These are phyloP conservation scores for Chionographis japonica DNA, from an alignment of 106 monocot species.

Conservation along the genomic window DNA sequence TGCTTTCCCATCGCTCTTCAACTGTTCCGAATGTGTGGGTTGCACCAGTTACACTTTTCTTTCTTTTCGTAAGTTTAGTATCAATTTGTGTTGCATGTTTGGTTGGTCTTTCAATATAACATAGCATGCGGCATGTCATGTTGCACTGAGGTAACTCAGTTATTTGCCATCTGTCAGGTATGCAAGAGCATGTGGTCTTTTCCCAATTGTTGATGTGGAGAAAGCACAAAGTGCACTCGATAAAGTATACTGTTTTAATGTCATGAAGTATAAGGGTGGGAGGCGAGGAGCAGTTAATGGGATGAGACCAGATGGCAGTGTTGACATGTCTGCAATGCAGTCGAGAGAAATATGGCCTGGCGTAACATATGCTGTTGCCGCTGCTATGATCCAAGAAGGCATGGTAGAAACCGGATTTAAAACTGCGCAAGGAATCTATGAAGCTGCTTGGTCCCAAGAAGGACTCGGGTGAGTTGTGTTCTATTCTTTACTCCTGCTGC, in stretches of 20 bases:
- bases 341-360: slow-evolving; percentile 83
- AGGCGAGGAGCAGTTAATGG: slow-evolving; percentile 85
- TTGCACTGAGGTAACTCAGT: not conserved
- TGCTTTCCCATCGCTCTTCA: too few species aligned
- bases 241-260: slow-evolving; percentile 70
- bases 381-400: slow-evolving; percentile 91
- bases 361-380: slow-evolving; percentile 74
- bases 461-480: slow-evolving; percentile 77
- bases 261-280: slow-evolving; percentile 69
- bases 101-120: too few species aligned
- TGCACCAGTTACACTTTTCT: too few species aligned
- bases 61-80: too few species aligned
- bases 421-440: slow-evolving; percentile 79
- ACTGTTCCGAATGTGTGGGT: too few species aligned
- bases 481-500: too few species aligned
- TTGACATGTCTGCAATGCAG: slow-evolving; percentile 58
- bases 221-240: slow-evolving; percentile 66
- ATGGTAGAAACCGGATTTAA: slow-evolving; percentile 71
- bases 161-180: slow-evolving; percentile 47
- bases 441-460: slow-evolving; percentile 65
- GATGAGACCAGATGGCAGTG: slow-evolving; percentile 76
- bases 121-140: too few species aligned
- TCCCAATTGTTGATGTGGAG: slow-evolving; percentile 62
- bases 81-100: too few species aligned
- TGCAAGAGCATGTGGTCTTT: slow-evolving; percentile 69